Percentiles rank a stretch among this genome's conserved stretches.
These are phyloP conservation scores for Sporothrix pallida DNA, from an alignment of 2,329 filamentous ascomycete species.

Conservation along the genomic window DNA sequence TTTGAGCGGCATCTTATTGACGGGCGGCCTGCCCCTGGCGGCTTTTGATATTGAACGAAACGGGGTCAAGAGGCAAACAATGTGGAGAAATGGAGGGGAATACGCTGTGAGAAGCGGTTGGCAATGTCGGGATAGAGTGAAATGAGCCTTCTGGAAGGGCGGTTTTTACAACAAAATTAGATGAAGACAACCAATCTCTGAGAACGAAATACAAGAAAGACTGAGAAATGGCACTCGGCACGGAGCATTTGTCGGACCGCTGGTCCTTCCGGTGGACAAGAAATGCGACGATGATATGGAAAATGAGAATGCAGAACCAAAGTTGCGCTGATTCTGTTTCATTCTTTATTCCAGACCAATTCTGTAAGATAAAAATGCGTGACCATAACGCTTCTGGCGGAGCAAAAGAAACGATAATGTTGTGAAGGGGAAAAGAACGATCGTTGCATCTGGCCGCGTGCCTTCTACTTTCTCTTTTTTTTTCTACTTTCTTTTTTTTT, in stretches of 20 bases:
- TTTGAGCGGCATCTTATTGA: constrained; percentile 6
- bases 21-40: constrained; percentile 8
- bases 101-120: background rate
- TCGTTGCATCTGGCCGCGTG: background rate
- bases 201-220: background rate
- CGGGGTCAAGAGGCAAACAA: background rate
- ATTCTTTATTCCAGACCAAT: background rate
- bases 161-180: background rate
- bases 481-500: background rate
- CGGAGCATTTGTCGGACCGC: constrained; percentile 29
- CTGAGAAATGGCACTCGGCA: background rate
- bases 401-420: background rate
- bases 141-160: constrained; percentile 20
- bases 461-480: too few species aligned
- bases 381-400: background rate
- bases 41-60: constrained; percentile 4
- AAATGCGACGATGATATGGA: background rate
- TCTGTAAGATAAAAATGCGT: background rate
- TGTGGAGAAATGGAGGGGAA: background rate
- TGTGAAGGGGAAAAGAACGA: background rate
- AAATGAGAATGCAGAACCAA: background rate
- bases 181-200: background rate
- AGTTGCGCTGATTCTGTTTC: too few species aligned
- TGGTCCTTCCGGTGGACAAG: constrained; percentile 23
- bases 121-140: constrained; percentile 8